phyloP scores from a whole-genome alignment of 2,329 filamentous ascomycete species.

The Pseudomassariella vexata region DNA sequence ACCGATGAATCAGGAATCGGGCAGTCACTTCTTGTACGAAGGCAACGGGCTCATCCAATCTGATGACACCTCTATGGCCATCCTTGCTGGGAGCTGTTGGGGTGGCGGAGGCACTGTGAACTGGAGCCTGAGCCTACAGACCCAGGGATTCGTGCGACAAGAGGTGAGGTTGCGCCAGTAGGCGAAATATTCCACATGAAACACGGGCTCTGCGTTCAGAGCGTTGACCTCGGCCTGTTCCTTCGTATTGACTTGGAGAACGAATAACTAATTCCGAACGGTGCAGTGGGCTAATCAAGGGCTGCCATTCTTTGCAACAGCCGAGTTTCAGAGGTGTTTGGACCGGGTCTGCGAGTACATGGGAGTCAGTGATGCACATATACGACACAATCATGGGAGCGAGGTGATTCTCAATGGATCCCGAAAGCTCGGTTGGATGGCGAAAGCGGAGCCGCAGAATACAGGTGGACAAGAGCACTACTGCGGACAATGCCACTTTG shows the following conservation, averaged over 20 bases:
- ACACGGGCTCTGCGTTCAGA: no score
- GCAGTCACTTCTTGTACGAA: constrained; percentile 61
- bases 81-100: constrained; percentile 68
- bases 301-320: constrained; percentile 67
- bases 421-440: constrained; percentile 65
- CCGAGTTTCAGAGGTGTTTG: constrained; percentile 70
- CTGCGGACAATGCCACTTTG: constrained; percentile 60
- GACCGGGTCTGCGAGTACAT: constrained; percentile 75
- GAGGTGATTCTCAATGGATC: constrained; percentile 68
- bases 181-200: no score
- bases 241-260: no score
- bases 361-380: constrained; percentile 61
- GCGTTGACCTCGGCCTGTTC: no score
- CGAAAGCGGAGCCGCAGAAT: constrained; percentile 71
- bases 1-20: constrained; percentile 65
- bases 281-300: constrained; percentile 67
- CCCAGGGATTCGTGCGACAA: constrained; percentile 68
- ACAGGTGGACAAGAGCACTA: constrained; percentile 67
- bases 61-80: constrained; percentile 51
- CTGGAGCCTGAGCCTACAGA: constrained; percentile 64
- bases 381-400: constrained; percentile 71
- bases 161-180: no score
- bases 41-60: constrained; percentile 52
- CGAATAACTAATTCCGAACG: no score
- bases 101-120: constrained; percentile 87